Evolutionary conservation across 2,329 filamentous ascomycete species (phyloP).

Genomic region (Nakataea oryzae): DNA sequence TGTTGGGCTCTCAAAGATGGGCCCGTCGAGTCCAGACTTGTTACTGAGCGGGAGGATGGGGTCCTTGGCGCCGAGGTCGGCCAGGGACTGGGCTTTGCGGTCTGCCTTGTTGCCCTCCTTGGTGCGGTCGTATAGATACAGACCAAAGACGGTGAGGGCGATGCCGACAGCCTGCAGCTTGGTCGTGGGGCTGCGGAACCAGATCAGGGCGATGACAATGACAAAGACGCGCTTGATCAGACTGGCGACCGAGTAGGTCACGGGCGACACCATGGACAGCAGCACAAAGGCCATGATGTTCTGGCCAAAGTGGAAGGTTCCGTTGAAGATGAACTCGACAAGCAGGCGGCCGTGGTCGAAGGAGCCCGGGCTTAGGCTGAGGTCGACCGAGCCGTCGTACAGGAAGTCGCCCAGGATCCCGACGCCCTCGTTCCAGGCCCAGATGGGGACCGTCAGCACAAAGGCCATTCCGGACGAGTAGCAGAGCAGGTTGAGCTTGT

Average conservation of each 20-base stretch:
- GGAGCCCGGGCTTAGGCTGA: slow-evolving; percentile 49
- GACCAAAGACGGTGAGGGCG: slow-evolving; percentile 74
- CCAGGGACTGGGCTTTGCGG: slow-evolving; percentile 62
- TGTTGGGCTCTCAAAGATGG: slow-evolving; percentile 26
- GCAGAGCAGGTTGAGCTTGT: slow-evolving; percentile 92
- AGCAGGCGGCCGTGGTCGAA: slow-evolving; percentile 64
- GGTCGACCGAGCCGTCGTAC: slow-evolving; percentile 65
- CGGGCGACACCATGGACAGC: slow-evolving; percentile 85
- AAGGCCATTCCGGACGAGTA: slow-evolving; percentile 96
- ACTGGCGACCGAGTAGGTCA: slow-evolving; percentile 93
- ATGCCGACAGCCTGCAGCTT: slow-evolving; percentile 77
- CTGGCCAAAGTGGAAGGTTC: slow-evolving; percentile 90
- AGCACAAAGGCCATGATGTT: slow-evolving; percentile 92
- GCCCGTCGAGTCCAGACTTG: slow-evolving; percentile 24
- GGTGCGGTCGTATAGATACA: slow-evolving; percentile 93
- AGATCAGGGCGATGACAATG: slow-evolving; percentile 86
- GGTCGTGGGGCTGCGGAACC: slow-evolving; percentile 89
- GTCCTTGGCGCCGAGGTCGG: slow-evolving; percentile 29
- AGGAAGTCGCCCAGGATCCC: slow-evolving; percentile 67
- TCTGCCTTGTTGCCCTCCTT: slow-evolving; percentile 76
- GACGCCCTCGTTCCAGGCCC: slow-evolving; percentile 86
- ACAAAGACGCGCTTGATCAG: slow-evolving; percentile 97
- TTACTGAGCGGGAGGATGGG: slow-evolving; percentile 58
- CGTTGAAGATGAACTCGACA: slow-evolving; percentile 94
- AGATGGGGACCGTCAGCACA: slow-evolving; percentile 76